Conservation (phyloP, 2,329 filamentous ascomycete species). For the Pestalotiopsis sp. region DNA sequence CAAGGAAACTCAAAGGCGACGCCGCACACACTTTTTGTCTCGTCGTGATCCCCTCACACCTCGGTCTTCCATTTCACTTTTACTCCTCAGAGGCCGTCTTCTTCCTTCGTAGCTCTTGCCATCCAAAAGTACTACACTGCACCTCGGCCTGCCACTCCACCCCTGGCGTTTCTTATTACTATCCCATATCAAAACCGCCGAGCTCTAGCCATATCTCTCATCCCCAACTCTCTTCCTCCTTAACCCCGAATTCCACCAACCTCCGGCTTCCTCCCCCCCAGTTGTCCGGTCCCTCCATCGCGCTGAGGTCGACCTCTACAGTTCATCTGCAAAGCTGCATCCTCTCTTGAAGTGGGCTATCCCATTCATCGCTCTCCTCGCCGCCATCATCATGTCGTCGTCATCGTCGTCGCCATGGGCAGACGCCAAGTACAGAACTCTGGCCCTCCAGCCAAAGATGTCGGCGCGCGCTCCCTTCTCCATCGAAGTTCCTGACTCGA, state of each 20-base stretch:
- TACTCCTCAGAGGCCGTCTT: neutral
- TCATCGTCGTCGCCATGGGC: constrained; percentile 19
- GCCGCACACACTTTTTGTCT: neutral
- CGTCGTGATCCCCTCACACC: constrained; percentile 1
- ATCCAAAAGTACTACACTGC: neutral
- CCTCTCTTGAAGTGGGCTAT: neutral
- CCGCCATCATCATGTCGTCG: constrained; percentile 20
- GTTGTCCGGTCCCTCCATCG: neutral
- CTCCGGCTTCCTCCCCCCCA: neutral
- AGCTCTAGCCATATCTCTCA: neutral
- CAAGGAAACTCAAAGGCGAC: constrained; percentile 1
- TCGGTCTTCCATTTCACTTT: neutral
- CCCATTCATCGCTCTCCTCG: neutral
- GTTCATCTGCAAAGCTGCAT: neutral
- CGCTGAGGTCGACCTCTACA: neutral
- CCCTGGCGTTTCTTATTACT: neutral
- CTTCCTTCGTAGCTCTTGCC: neutral
- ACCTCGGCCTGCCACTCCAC: neutral
- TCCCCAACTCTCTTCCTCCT: neutral
- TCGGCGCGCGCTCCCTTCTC: constrained; percentile 65
- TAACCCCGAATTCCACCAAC: neutral
- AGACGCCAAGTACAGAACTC: constrained; percentile 28
- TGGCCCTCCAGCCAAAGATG: constrained; percentile 43
- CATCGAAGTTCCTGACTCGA: constrained; percentile 64
- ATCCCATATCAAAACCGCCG: too few relatives aligned